Evolutionary conservation across 164 flowering plant genomes (phyloP), one percentile per base, ranked within the genome.

Genomic region (Protea cynaroides): DNA sequence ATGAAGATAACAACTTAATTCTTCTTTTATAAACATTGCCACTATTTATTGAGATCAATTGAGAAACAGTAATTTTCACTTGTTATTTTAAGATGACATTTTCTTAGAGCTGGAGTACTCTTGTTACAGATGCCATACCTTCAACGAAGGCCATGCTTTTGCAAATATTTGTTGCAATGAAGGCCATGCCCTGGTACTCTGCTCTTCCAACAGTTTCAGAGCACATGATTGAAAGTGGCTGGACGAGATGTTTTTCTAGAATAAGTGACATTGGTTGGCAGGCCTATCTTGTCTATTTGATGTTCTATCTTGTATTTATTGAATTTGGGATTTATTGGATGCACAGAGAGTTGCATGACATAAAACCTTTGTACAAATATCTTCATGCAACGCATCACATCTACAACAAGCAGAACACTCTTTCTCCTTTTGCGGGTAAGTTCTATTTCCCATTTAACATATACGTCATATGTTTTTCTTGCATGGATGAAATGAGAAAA

Each of bases 391-490:
- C 91, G 22, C 99, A 94, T 75, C 99, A 94, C 78, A 83, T 91
- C 74, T 94, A 91, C 84, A 94, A 94, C 81, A 94, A 94, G 81
- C 93, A 91, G 68, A 91, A 87, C 36, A 89, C 97, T 19, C 93
- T 94, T 56, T 94, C 99, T 55, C 99, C 99, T 24, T 94, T 91
- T 78, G 99, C 99, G 36, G 99, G 99, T 94, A 71, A 75, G 80
- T 76, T 71, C 43, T 59, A 23, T 4, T 36, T 61, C 15, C 15
- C 13, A 37, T 37, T 40, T 25, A 18, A 19, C 24, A 59, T 8
- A 21, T 0, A 52, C 22, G 22, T 6, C 8, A 4, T 11, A 24
- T 17, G 40, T n/a, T 12, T 3, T 38, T 7, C 22, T 43, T 43
- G 18, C 7, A n/a, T 13, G 52, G 52, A 2, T 12, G 6, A 49